Evolutionary conservation across 345 rosid species (phyloP).

Genomic region (Eucalyptus polyanthemos): DNA sequence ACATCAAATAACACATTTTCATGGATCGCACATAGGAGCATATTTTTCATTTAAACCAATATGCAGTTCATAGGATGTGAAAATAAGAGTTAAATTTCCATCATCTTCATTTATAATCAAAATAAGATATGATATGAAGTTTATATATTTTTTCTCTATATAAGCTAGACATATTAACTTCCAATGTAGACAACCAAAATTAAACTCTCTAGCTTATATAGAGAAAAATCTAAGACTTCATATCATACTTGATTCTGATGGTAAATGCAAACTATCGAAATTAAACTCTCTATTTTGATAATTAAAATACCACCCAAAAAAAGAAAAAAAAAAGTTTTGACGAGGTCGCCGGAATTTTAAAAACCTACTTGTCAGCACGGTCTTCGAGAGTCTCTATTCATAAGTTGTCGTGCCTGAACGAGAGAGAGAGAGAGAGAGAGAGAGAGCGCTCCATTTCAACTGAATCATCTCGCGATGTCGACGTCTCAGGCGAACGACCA

Average conservation of each 20-base stretch:
- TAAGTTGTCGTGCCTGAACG: not conserved
- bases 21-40: accelerated
- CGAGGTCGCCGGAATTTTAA: not conserved
- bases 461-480: not conserved
- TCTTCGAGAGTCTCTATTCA: not conserved
- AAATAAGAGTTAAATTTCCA: not conserved
- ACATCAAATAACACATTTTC: not conserved
- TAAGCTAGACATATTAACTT: not conserved
- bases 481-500: not conserved
- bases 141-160: not conserved
- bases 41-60: not conserved
- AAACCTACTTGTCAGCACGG: not conserved
- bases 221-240: not conserved
- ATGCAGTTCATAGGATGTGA: not conserved
- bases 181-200: not conserved
- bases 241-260: not conserved
- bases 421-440: not conserved
- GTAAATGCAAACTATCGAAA: not conserved
- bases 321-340: not conserved
- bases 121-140: not conserved
- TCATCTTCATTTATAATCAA: accelerated
- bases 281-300: not conserved
- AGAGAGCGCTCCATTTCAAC: not conserved
- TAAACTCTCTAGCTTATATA: not conserved
- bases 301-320: not conserved